Base-by-base conservation (phyloP, 805 yeast genomes). In the Pichia membranifaciens region DNA sequence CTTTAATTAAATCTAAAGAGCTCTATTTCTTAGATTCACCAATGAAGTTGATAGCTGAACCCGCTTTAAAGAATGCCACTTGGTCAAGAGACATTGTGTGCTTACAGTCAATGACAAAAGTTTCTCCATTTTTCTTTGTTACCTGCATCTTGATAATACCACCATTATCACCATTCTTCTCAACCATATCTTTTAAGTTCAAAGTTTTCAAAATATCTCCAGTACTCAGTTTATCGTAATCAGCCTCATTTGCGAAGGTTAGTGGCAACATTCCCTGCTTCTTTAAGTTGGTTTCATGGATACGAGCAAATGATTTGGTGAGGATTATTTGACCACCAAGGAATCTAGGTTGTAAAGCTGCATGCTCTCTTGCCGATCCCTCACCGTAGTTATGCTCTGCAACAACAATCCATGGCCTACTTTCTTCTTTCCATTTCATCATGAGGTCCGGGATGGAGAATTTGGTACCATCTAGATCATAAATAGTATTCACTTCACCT, bases 361-460 rank as follows among this genome's bases (percentile, higher is more conserved):
- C 99, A 62, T 91, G 99, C 68, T 91, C 99, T 78, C 99, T 86
- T 29, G 99, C 97, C 43, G 97, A 90, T 59, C 99, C 99, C 73
- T 91, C 99, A 70, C 99, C 99, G 62, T 91, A 93, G 70, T 91
- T 91, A 65, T 93, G 96, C 67, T 93, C 99, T 46, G 97, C 98
- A 54, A 93, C 84, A 39, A 93, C 97, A 55, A 81, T 76, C 99
- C 99, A 91, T 18, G 95, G 93, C 58, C 85, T 77, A 16, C 68
- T 57, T 51, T 87, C 93, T 44, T 80, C 72, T 66, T 91, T 90
- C 97, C 97, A 93, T 67, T 86, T 86, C 68, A 82, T 84, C 96
- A 93, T 93, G 51, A 90, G 76, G 57, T 88, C 97, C n/a, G 99
- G 99, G 54, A 93, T 93, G 23, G 89, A 78, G 60, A 76, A 79